phyloP scores from a whole-genome alignment of 2,329 filamentous ascomycete genomes.

The Calonectria leucothoes region DNA sequence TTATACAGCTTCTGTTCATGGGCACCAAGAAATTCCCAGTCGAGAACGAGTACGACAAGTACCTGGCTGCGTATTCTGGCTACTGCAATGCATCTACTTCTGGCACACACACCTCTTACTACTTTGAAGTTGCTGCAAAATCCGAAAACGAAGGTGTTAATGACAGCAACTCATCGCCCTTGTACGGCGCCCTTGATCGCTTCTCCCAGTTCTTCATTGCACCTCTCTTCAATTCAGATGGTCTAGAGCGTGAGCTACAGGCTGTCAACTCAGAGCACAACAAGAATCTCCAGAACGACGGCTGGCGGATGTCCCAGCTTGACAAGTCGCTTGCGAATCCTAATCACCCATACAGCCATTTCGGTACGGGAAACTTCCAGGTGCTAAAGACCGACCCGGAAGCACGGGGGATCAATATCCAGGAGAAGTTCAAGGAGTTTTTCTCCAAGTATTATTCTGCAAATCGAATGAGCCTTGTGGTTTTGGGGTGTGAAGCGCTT shows the following conservation, averaged over 20 bases:
- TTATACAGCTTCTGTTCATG: constrained; percentile 85
- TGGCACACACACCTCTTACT: constrained; percentile 95
- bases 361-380: constrained; percentile 89
- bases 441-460: constrained; percentile 91
- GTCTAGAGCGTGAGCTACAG: constrained; percentile 85
- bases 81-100: constrained; percentile 96
- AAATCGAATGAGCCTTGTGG: constrained; percentile 92
- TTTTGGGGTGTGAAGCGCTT: constrained; percentile 83
- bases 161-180: constrained; percentile 65
- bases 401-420: constrained; percentile 81
- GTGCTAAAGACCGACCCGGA: constrained; percentile 87
- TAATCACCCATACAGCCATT: constrained; percentile 89
- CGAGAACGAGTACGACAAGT: constrained; percentile 96
- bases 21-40: constrained; percentile 97
- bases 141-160: constrained; percentile 69
- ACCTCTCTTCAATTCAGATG: constrained; percentile 86
- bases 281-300: constrained; percentile 93
- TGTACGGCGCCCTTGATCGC: constrained; percentile 87
- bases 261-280: constrained; percentile 97
- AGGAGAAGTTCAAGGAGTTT: constrained; percentile 92
- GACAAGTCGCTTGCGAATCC: constrained; percentile 88
- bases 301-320: constrained; percentile 88
- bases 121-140: constrained; percentile 92
- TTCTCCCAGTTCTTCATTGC: constrained; percentile 96
- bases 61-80: constrained; percentile 89